Base-by-base conservation (phyloP, 1,284 basidiomycete genomes). In the Cryptococcus floricola region DNA sequence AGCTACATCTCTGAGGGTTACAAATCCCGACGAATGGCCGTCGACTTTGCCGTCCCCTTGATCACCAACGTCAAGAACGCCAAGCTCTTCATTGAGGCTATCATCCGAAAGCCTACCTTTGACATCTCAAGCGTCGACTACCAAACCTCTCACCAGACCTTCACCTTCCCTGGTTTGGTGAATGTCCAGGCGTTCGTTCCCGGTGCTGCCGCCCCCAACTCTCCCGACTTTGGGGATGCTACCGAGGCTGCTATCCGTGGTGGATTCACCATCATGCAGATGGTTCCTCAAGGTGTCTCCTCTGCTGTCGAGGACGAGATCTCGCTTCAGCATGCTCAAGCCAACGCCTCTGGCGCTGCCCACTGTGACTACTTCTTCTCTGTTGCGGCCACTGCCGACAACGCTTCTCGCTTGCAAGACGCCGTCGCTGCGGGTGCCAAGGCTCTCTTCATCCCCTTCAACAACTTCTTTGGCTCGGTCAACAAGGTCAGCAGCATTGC, bases 51-150 rank as follows among this genome's bases (percentile, higher is more conserved):
- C 37, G 87, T 98, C 39, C 95, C 96, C 0, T 82, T 98, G 53
- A 93, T 98, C 75, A 98, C 95, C 57, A 98, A 99, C 75, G 89
- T 98, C 79, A 98, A 99, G 82, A 94, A 93, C 73, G 96, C 96
- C 61, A 98, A 98, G 79, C 83, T 99, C 70, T 85, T 98, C 50
- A 89, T 92, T 41, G 94, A 98, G 77, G 96, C 95, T 2, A 84
- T 98, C 57, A 88, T 97, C 58, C 86, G 92, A 65, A 90, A 85
- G 76, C 87, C 93, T 16, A 74, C 77, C 18, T 83, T 98, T 51
- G 88, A 95, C 54, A 89, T 98, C 42, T 89, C 91, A 6, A 87
- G 82, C 56, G 84, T 97, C 64, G 96, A 99, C 76, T 91, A 86
- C 80, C 97, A 98, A 84, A 93, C 89, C 50, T 94, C 93, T 28